A percentile compares a stretch with the other conserved stretches of the same genome.
Conservation (phyloP, 108 stramenopile genomes). For the Pseudonitzschia delicatissima region DNA sequence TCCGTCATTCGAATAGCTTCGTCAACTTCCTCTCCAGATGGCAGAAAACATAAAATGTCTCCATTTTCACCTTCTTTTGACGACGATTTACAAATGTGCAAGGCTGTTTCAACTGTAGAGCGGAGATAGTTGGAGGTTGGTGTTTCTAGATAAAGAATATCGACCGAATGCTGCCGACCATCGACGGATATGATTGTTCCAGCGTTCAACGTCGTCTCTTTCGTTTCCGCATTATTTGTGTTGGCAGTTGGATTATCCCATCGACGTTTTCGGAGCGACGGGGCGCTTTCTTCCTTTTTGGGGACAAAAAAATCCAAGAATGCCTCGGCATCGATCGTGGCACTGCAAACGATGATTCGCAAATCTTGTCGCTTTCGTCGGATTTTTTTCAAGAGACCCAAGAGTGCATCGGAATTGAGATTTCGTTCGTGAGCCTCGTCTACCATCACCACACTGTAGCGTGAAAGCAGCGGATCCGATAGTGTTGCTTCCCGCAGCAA, state of each 20-base stretch:
- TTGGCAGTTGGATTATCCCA: conserved; percentile 29
- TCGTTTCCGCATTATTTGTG: conserved; percentile 4
- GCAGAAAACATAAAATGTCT: conserved; percentile 93
- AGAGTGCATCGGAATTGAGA: conserved; percentile 85
- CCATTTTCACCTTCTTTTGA: conserved; percentile 44
- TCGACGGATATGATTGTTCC: conserved; percentile 85
- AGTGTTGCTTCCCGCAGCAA: conserved; percentile 86
- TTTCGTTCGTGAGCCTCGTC: conserved; percentile 97
- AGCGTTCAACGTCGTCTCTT: conserved; percentile 7
- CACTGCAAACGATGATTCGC: conserved; percentile 93
- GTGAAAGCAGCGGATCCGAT: conserved; percentile 85
- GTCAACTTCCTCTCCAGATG: conserved; percentile 93
- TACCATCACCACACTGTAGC: conserved; percentile 91
- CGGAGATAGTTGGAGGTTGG: conserved; percentile 81
- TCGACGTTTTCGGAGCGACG: conserved; percentile 28
- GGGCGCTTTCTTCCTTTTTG: neutral
- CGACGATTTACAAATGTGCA: conserved; percentile 45
- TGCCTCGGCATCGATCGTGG: conserved; percentile 92
- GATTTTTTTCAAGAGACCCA: conserved; percentile 89
- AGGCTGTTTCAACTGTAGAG: conserved; percentile 75
- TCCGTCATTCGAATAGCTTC: conserved; percentile 70
- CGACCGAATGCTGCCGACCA: conserved; percentile 84
- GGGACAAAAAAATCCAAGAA: conserved; percentile 91
- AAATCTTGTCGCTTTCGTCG: conserved; percentile 72
- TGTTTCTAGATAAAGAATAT: conserved; percentile 73